Conservation (phyloP, 2,329 filamentous ascomycete genomes). For the Diaporthe citri region DNA sequence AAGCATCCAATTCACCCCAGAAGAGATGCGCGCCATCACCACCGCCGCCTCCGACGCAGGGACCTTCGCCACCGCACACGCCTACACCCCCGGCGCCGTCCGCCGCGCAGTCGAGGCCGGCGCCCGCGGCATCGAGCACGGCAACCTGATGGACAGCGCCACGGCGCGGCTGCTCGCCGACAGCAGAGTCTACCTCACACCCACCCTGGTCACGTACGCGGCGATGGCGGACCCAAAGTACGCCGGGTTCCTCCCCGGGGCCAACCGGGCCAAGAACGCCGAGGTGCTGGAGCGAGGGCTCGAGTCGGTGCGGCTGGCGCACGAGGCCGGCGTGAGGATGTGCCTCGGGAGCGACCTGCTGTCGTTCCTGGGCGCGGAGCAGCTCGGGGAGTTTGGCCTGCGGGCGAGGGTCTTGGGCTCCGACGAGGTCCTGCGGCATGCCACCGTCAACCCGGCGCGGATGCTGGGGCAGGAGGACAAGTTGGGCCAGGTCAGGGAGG, state of each 20-base stretch:
- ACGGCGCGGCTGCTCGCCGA: conserved; percentile 60
- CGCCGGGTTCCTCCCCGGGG: conserved; percentile 30
- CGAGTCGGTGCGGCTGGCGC: conserved; percentile 23
- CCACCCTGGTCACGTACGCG: conserved; percentile 60
- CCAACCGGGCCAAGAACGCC: conserved; percentile 36
- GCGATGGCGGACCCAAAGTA: conserved; percentile 48
- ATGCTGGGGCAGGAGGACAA: conserved; percentile 57
- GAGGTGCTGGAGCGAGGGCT: conserved; percentile 32
- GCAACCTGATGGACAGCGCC: conserved; percentile 50
- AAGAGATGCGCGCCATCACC: conserved; percentile 63
- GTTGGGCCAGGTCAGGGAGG: conserved; percentile 60
- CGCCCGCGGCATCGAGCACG: conserved; percentile 60
- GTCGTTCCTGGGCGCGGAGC: conserved; percentile 38
- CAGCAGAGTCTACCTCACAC: conserved; percentile 60
- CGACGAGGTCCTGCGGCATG: conserved; percentile 38
- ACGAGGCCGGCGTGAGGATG: conserved; percentile 37
- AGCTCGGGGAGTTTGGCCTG: conserved; percentile 38
- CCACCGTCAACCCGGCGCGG: conserved; percentile 58
- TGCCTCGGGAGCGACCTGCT: conserved; percentile 38
- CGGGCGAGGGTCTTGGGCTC: conserved; percentile 18
- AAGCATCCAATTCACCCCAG: conserved; percentile 67
- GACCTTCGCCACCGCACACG: conserved; percentile 65
- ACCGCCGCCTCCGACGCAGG: conserved; percentile 56
- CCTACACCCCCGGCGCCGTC: conserved; percentile 62
- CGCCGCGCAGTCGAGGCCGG: conserved; percentile 62